These are phyloP conservation scores for Picea abies DNA, from an alignment of 83 land plant genomes.

Conservation along the genomic window DNA sequence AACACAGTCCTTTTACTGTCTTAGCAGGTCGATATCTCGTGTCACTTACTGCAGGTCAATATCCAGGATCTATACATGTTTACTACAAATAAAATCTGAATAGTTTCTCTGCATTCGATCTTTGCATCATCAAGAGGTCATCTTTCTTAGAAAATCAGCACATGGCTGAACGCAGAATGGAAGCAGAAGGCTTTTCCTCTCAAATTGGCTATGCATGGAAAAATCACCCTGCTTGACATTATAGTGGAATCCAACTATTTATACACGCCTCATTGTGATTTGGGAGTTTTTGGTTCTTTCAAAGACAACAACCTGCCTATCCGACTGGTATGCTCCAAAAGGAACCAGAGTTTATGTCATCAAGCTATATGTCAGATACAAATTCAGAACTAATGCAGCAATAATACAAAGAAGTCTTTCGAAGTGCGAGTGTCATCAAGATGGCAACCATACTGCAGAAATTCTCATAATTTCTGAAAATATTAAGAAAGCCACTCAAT, in stretches of 20 bases:
- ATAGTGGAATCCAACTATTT: background rate
- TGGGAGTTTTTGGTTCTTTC: slow-evolving; percentile 1
- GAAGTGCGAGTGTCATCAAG: background rate
- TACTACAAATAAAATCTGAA: background rate
- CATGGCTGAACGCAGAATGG: background rate
- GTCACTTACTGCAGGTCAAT: background rate
- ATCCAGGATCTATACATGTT: background rate
- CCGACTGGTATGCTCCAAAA: background rate
- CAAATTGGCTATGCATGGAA: background rate
- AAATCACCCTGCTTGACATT: background rate
- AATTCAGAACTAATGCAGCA: background rate
- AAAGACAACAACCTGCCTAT: slow-evolving; percentile 1
- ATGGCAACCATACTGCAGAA: background rate
- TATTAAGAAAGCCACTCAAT: background rate
- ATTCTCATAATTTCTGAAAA: slow-evolving; percentile 12
- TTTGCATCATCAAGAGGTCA: background rate
- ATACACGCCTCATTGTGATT: background rate
- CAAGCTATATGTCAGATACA: background rate
- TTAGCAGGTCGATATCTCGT: background rate
- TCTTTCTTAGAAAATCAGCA: background rate
- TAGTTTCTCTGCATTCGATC: background rate
- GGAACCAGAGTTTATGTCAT: background rate
- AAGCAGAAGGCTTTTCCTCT: background rate
- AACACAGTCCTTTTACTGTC: background rate
- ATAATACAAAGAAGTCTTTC: background rate